phyloP scores from a whole-genome alignment of 495 filamentous ascomycete species.

The Neurospora sp. region DNA sequence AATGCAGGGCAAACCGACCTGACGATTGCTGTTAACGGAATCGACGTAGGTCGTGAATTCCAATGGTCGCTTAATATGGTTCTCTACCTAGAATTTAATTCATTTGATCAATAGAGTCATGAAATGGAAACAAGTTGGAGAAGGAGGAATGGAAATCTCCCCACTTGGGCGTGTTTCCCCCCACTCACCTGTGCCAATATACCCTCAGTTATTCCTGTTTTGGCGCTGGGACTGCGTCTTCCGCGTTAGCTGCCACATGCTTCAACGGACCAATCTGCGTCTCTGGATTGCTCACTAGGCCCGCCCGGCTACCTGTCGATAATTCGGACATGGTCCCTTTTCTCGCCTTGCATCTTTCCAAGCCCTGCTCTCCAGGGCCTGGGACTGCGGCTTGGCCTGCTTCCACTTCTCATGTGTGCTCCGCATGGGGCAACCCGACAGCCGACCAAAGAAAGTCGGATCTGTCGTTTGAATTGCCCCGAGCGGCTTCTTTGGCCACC shows the following conservation, averaged over 20 bases:
- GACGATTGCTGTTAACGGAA: neutral
- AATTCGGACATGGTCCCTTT: neutral
- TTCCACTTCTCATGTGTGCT: constrained; percentile 6
- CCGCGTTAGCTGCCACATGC: neutral
- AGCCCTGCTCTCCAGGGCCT: neutral
- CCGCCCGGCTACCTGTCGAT: neutral
- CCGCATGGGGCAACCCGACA: constrained; percentile 17
- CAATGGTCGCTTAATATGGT: neutral
- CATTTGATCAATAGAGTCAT: neutral
- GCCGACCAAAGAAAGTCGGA: constrained; percentile 5
- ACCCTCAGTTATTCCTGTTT: neutral
- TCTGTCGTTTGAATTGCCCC: constrained; percentile 5
- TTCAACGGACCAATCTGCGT: neutral
- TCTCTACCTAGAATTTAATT: neutral
- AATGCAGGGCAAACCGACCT: neutral
- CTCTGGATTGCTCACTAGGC: neutral
- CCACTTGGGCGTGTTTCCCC: neutral
- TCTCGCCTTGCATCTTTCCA: neutral
- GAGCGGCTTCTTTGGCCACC: constrained; percentile 6
- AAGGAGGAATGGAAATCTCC: neutral
- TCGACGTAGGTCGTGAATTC: neutral
- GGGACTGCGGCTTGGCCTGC: constrained; percentile 6
- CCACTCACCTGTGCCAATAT: neutral
- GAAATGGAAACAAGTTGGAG: neutral
- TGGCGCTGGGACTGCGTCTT: neutral